A percentile compares a stretch with the other conserved stretches of the same genome.
These are phyloP conservation scores for Dactylellina leptospora DNA, from an alignment of 2,329 filamentous ascomycete species.

Conservation along the genomic window DNA sequence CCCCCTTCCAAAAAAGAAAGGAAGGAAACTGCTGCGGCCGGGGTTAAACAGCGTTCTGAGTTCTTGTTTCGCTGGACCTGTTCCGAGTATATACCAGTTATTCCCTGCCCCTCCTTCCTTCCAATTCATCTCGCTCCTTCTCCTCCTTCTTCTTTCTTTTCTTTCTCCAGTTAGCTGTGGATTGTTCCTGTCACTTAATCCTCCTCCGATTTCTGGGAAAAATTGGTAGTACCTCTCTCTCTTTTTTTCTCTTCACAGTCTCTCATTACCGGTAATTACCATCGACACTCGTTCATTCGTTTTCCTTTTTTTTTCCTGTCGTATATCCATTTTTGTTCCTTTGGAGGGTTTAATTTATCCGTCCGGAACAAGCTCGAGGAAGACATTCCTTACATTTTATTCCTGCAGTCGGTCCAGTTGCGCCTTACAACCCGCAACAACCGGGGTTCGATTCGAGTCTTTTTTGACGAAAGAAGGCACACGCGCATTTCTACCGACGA, in stretches of 20 bases:
- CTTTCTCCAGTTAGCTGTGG: neutral
- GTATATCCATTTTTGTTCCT: slow-evolving; percentile 3
- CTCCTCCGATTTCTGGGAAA: slow-evolving; percentile 15
- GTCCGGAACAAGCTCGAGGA: neutral
- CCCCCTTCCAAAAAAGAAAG: no score
- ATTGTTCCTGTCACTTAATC: neutral
- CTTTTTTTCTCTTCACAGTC: neutral
- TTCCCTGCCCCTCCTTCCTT: slow-evolving; percentile 1
- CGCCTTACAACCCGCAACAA: neutral
- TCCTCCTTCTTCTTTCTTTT: neutral
- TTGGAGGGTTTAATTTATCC: neutral
- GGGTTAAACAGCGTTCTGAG: slow-evolving; percentile 12
- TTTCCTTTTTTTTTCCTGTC: neutral
- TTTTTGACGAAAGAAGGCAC: neutral
- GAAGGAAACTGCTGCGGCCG: slow-evolving; percentile 26
- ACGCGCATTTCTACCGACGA: slow-evolving; percentile 13
- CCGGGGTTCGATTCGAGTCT: neutral
- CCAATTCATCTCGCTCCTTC: neutral
- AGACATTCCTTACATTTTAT: slow-evolving; percentile 27
- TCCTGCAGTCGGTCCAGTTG: neutral
- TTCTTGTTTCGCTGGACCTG: slow-evolving; percentile 1
- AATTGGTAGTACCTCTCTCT: slow-evolving; percentile 1
- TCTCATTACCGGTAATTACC: neutral
- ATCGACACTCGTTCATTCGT: neutral
- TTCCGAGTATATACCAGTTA: slow-evolving; percentile 30